Conservation (phyloP, 2,329 filamentous ascomycete genomes). For the Aphanocladium album region DNA sequence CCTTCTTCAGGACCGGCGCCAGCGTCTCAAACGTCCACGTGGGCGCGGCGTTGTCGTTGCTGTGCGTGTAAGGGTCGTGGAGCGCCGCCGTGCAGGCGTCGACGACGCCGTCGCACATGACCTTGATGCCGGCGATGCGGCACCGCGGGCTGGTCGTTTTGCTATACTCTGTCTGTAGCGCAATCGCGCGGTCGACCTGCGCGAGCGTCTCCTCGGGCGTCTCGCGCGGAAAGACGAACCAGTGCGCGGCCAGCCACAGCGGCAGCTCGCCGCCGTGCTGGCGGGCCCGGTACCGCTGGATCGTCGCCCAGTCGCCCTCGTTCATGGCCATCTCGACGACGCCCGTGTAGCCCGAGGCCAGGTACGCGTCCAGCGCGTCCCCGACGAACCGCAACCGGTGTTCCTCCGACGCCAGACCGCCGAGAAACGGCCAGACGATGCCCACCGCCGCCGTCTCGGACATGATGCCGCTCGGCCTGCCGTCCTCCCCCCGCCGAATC, state of each 20-base stretch:
- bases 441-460: conserved; percentile 39
- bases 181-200: conserved; percentile 41
- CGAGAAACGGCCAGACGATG: conserved; percentile 45
- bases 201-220: conserved; percentile 29
- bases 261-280: conserved; percentile 28
- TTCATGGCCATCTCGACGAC: conserved; percentile 53
- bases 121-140: conserved; percentile 55
- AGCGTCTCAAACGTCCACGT: conserved; percentile 52
- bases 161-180: conserved; percentile 28
- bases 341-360: conserved; percentile 42
- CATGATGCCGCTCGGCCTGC: conserved; percentile 40
- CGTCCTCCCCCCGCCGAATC: conserved; percentile 37
- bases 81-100: conserved; percentile 59
- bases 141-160: conserved; percentile 30
- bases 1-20: conserved; percentile 47
- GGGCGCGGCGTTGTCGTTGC: conserved; percentile 36
- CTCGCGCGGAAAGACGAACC: conserved; percentile 38
- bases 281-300: conserved; percentile 32
- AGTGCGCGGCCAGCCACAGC: conserved; percentile 44
- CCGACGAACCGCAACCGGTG: conserved; percentile 37
- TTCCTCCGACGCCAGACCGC: conserved; percentile 33
- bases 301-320: conserved; percentile 38
- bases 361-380: conserved; percentile 41
- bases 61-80: conserved; percentile 50
- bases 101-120: conserved; percentile 59